Evolutionary conservation across 208 protist genomes (phyloP).

Genomic region (Ichthyophonus hoferi): DNA sequence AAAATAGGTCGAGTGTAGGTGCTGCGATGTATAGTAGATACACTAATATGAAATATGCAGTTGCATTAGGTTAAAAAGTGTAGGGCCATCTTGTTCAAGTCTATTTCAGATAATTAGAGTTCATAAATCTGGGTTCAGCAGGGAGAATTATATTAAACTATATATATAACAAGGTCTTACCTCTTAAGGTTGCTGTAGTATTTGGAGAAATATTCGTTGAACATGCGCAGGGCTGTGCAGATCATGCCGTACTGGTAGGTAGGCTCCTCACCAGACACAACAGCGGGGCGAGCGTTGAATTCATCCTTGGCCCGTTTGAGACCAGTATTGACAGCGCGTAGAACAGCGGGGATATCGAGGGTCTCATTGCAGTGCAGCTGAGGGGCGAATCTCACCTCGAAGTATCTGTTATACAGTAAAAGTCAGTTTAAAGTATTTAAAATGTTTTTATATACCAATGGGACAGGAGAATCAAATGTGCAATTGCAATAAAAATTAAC

Average conservation of each 20-base stretch:
- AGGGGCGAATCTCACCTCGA: slow-evolving; percentile 30
- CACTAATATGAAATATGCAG: too few relatives aligned
- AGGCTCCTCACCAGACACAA: not conserved
- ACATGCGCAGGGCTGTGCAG: slow-evolving; percentile 1
- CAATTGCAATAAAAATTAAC: too few relatives aligned
- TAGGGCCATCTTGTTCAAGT: too few relatives aligned
- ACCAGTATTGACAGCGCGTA: slow-evolving; percentile 13
- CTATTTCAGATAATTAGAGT: too few relatives aligned
- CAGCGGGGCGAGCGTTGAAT: not conserved
- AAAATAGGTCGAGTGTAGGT: not conserved
- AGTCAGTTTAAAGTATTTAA: too few relatives aligned
- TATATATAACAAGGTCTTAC: not conserved
- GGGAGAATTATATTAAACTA: too few relatives aligned
- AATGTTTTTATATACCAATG: too few relatives aligned
- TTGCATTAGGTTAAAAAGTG: too few relatives aligned
- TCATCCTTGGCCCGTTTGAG: slow-evolving; percentile 11
- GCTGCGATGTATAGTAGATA: too few relatives aligned
- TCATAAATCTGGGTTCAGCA: too few relatives aligned
- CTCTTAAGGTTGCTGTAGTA: slow-evolving; percentile 4
- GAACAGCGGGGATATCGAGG: not conserved
- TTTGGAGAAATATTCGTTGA: not conserved
- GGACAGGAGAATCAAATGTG: too few relatives aligned
- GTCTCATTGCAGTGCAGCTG: slow-evolving; percentile 1
- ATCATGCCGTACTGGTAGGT: slow-evolving; percentile 21
- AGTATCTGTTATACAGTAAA: slow-evolving; percentile 15